Evolutionary conservation across 139 green algal genomes (phyloP), one percentile per base, ranked within the genome.

Genomic region (Coccomyxa sp.): DNA sequence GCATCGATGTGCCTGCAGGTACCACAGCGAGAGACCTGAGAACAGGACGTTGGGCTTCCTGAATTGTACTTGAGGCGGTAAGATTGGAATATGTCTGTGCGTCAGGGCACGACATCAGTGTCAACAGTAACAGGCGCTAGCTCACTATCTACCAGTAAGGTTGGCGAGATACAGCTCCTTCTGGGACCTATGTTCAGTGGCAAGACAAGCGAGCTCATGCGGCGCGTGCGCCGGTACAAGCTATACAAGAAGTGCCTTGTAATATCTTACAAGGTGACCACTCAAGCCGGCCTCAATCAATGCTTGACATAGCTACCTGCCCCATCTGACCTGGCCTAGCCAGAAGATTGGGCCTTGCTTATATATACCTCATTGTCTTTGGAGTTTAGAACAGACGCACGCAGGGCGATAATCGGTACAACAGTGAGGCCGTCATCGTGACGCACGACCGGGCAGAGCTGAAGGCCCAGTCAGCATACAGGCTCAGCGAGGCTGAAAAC

Each of bases 361-460:
- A n/a, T n/a, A n/a, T n/a, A n/a, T n/a, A n/a, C n/a, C n/a, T n/a
- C n/a, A n/a, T n/a, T n/a, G n/a, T n/a, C n/a, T n/a, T n/a, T n/a
- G n/a, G n/a, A n/a, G n/a, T n/a, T n/a, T n/a, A n/a, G n/a, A n/a
- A n/a, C n/a, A n/a, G n/a, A n/a, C n/a, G n/a, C n/a, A n/a, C n/a
- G n/a, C n/a, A n/a, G n/a, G 70, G 72, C 22, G 72, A 77, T 29
- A 36, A 35, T 1, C 38, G 72, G 18, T 77, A 77, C 6, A 16
- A 8, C 8, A 2, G 12, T 0, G 72, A 22, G 24, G 24, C 18
- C 18, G 31, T 24, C 27, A 39, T 81, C 29, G 37, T 58, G 12
- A 81, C 77, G 16, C 77, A 81, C 55, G 68, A 81, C 69, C 8
- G 55, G 22, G 35, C n/a, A 6, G 37, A 76, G n/a, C 50, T 81